These are phyloP conservation scores for Penicillium subrubescens DNA, from an alignment of 495 filamentous ascomycete genomes.

Conservation along the genomic window DNA sequence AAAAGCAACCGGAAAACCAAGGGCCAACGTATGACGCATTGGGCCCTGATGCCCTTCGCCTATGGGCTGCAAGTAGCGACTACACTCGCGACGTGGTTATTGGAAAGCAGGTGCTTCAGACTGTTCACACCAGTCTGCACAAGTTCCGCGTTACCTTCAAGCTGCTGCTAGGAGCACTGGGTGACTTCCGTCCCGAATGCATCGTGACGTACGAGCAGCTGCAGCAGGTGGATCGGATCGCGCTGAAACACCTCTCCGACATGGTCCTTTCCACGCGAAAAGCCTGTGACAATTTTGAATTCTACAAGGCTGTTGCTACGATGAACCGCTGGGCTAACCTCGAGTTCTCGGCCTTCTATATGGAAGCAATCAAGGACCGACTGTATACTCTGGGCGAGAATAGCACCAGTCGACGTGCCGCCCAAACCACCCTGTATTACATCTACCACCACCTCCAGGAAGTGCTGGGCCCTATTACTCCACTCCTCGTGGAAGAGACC, in stretches of 20 bases:
- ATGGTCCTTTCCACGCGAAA: conserved; percentile 60
- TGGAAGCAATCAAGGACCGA: conserved; percentile 88
- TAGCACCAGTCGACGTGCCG: conserved; percentile 50
- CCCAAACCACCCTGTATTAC: conserved; percentile 69
- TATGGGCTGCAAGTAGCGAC: conserved; percentile 91
- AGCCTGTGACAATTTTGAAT: conserved; percentile 72
- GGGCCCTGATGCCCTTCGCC: conserved; percentile 81
- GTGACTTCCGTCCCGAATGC: conserved; percentile 53
- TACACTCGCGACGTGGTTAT: conserved; percentile 87
- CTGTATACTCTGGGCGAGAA: conserved; percentile 76
- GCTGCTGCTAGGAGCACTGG: conserved; percentile 80
- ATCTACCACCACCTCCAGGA: conserved; percentile 71
- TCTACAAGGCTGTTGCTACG: conserved; percentile 71
- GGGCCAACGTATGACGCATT: conserved; percentile 56
- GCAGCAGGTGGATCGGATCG: conserved; percentile 67
- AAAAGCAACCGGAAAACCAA: conserved; percentile 49
- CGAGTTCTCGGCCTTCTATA: conserved; percentile 90
- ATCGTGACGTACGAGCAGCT: conserved; percentile 45
- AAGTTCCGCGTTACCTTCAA: conserved; percentile 88
- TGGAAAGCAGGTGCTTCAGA: conserved; percentile 70
- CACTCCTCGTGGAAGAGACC: conserved; percentile 83
- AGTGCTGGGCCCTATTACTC: conserved; percentile 79
- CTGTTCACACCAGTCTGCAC: conserved; percentile 71
- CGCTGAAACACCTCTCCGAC: conserved; percentile 69
- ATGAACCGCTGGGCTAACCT: conserved; percentile 78